Evolutionary conservation across 345 rosid genomes (phyloP).

Genomic region (Mallotus nudiflorus): DNA sequence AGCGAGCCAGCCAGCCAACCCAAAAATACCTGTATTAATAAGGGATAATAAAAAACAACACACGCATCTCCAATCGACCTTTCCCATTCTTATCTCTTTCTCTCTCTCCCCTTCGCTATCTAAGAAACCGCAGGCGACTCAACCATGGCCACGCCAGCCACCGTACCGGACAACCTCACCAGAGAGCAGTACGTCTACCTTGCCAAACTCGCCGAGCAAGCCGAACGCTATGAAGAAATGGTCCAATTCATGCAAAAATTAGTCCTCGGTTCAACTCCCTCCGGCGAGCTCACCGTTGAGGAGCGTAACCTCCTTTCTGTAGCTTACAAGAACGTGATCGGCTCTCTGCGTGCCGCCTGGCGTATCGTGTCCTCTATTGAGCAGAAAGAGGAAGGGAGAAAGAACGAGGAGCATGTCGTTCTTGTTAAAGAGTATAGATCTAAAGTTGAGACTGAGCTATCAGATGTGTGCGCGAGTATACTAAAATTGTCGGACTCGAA

Average conservation of each 20-base stretch:
- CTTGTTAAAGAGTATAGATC: constrained; percentile 96
- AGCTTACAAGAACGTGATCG: constrained; percentile 97
- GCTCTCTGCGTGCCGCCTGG: constrained; percentile 98
- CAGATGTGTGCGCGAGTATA: constrained; percentile 75
- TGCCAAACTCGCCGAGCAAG: constrained; percentile 95
- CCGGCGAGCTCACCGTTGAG: constrained; percentile 83
- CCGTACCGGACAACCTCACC: constrained; percentile 54
- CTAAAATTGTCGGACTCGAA: constrained; percentile 60
- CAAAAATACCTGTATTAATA: background rate
- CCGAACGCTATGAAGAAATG: constrained; percentile 99
- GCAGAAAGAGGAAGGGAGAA: constrained; percentile 90
- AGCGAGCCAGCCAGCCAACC: background rate
- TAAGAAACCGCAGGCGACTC: background rate
- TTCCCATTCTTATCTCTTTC: background rate
- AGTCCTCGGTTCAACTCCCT: constrained; percentile 73
- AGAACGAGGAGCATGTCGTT: constrained; percentile 89
- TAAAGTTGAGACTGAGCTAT: constrained; percentile 78
- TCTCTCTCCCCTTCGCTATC: constrained; percentile 2
- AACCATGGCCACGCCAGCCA: constrained; percentile 30
- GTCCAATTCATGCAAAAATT: constrained; percentile 89
- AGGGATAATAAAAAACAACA: background rate
- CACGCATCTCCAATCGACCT: too few species aligned
- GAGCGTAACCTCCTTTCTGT: constrained; percentile 96
- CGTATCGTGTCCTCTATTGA: constrained; percentile 92
- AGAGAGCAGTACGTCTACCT: constrained; percentile 92